Conservation (phyloP, 139 green algal genomes). For the Astrephomene gubernaculifera region DNA sequence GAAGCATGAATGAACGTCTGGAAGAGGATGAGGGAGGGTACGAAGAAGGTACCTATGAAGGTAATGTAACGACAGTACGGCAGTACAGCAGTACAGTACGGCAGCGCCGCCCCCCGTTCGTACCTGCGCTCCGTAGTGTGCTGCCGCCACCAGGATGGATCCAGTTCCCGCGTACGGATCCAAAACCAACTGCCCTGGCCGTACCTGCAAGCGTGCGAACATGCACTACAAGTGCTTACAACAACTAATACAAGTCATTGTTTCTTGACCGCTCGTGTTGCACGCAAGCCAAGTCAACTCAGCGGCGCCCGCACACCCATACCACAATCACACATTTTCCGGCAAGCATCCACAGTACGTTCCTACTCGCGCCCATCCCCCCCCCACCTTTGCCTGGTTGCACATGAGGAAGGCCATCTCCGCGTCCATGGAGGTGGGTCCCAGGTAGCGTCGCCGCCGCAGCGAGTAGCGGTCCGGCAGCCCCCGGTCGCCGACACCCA, state of each 20-base stretch:
- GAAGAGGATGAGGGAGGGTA: no score
- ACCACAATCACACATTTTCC: no score
- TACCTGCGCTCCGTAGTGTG: constrained; percentile 68
- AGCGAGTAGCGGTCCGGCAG: constrained; percentile 71
- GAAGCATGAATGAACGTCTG: no score
- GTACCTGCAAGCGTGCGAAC: constrained; percentile 53
- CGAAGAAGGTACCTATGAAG: no score
- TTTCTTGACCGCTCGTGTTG: no score
- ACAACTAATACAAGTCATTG: no score
- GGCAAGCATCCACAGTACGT: neutral
- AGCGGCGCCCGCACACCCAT: no score
- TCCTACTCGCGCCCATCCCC: neutral
- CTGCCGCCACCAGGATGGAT: constrained; percentile 88
- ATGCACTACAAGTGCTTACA: neutral
- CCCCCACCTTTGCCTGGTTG: constrained; percentile 83
- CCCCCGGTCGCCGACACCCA: constrained; percentile 50
- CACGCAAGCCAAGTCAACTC: no score
- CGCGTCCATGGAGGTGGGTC: constrained; percentile 95
- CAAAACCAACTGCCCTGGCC: constrained; percentile 49
- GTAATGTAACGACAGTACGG: no score
- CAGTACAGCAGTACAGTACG: no score
- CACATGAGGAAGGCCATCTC: constrained; percentile 96
- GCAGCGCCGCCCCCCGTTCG: no score
- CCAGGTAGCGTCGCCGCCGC: constrained; percentile 85
- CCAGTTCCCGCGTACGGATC: constrained; percentile 89